These are phyloP conservation scores for Arxiozyma slooffiae DNA, from an alignment of 1,139 yeast genomes.

Conservation along the genomic window DNA sequence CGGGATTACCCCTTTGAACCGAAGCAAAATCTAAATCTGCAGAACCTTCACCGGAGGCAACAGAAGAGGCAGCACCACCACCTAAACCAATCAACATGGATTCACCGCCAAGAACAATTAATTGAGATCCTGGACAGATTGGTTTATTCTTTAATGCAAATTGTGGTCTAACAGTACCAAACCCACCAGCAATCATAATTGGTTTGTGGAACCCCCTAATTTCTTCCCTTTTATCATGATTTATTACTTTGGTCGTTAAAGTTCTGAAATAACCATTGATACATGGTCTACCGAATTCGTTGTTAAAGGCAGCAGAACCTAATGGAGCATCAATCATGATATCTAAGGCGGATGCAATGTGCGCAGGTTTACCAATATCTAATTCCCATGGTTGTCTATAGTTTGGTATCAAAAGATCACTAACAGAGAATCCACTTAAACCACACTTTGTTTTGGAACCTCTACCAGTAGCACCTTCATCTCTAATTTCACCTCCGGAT, in stretches of 20 bases:
- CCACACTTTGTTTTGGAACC: conserved; percentile 98
- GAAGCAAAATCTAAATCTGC: conserved; percentile 96
- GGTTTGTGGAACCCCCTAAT: conserved; percentile 97
- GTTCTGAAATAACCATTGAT: conserved; percentile 96
- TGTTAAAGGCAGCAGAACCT: conserved; percentile 97
- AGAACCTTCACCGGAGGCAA: conserved; percentile 90
- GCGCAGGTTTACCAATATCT: conserved; percentile 79
- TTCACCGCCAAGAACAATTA: conserved; percentile 95
- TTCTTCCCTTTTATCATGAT: conserved; percentile 55
- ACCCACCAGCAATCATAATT: conserved; percentile 98
- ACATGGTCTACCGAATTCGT: conserved; percentile 98
- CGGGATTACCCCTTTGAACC: conserved; percentile 98
- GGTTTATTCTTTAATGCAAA: conserved; percentile 79
- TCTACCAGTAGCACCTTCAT: conserved; percentile 98
- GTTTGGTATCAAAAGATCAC: conserved; percentile 81
- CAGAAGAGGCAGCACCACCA: conserved; percentile 98
- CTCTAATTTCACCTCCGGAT: conserved; percentile 99
- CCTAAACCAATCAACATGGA: conserved; percentile 99
- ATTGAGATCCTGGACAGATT: conserved; percentile 85
- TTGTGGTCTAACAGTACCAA: conserved; percentile 92
- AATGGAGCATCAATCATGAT: conserved; percentile 97
- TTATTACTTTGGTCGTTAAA: conserved; percentile 65
- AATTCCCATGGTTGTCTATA: conserved; percentile 90
- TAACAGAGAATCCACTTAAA: conserved; percentile 82
- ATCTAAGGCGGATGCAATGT: conserved; percentile 85